These are phyloP conservation scores for Mychonastes homosphaera DNA, from an alignment of 139 green algal genomes.

Conservation along the genomic window DNA sequence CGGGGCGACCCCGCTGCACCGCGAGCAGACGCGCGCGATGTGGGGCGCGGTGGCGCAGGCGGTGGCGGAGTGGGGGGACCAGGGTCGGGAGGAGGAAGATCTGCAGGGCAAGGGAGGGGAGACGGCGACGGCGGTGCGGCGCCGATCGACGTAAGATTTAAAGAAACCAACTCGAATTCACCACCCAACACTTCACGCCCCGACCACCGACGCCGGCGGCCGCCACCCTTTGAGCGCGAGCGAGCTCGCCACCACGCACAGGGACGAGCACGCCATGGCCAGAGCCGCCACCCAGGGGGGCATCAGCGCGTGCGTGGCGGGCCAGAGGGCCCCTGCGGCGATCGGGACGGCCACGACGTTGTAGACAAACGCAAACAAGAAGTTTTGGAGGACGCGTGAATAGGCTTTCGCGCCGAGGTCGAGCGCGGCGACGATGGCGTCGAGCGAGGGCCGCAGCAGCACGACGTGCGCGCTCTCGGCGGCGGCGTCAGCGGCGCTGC, in stretches of 20 bases:
- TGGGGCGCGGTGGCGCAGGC: slow-evolving; percentile 17
- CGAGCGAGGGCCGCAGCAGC: slow-evolving; percentile 61
- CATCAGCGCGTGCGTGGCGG: slow-evolving; percentile 51
- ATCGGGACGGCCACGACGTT: slow-evolving; percentile 78
- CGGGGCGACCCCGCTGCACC: not conserved
- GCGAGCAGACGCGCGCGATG: slow-evolving; percentile 21
- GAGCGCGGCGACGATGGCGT: slow-evolving; percentile 68
- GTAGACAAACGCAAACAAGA: slow-evolving; percentile 82
- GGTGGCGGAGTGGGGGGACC: not conserved
- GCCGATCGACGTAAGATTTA: no score
- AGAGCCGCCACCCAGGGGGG: slow-evolving; percentile 83
- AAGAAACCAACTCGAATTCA: no score
- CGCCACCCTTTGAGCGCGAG: no score
- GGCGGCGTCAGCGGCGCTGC: slow-evolving; percentile 40
- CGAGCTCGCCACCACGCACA: slow-evolving; percentile 76
- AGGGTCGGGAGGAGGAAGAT: no score
- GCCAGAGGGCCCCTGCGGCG: slow-evolving; percentile 63
- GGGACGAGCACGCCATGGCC: slow-evolving; percentile 75
- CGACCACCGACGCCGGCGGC: no score
- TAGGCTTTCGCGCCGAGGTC: slow-evolving; percentile 45
- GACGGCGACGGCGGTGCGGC: no score
- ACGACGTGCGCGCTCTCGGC: slow-evolving; percentile 63
- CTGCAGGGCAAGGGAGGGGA: no score
- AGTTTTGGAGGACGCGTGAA: slow-evolving; percentile 73
- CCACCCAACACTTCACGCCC: no score